Evolutionary conservation across 805 yeast genomes (phyloP).

Genomic region (Yarrowia sp.): DNA sequence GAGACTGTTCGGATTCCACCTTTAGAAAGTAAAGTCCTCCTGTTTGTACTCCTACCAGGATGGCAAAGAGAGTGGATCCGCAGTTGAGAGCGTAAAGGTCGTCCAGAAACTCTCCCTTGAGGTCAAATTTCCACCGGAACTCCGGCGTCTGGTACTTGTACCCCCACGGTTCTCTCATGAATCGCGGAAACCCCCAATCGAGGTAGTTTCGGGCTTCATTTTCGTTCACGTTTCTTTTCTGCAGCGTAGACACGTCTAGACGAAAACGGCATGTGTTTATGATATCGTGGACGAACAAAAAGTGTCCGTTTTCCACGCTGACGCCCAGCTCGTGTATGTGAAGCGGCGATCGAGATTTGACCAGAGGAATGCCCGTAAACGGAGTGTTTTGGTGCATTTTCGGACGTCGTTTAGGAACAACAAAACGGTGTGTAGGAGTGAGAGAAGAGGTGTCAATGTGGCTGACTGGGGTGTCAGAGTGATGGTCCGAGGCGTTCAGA

Average conservation of each 20-base stretch:
- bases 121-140: conserved; percentile 3
- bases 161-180: conserved; percentile 12
- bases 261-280: neutral
- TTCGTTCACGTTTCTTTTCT: conserved; percentile 4
- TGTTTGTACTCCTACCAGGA: conserved; percentile 2
- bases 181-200: conserved; percentile 16
- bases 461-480: neutral
- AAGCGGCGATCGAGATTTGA: neutral
- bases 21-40: conserved; percentile 7
- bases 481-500: neutral
- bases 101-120: conserved; percentile 14
- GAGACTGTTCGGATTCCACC: neutral
- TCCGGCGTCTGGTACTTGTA: conserved; percentile 8
- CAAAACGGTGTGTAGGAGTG: conserved; percentile 12
- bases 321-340: conserved; percentile 16
- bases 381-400: conserved; percentile 21
- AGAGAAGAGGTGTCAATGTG: conserved; percentile 7
- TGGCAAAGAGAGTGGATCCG: conserved; percentile 4
- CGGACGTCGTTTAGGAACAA: conserved; percentile 20
- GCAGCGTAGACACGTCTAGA: neutral
- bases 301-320: conserved; percentile 4
- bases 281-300: neutral
- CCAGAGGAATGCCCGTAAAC: neutral
- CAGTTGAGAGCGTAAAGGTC: conserved; percentile 5
- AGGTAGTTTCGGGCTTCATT: conserved; percentile 5